Percentiles rank a stretch among this genome's conserved stretches.
Conservation (phyloP, 2,329 filamentous ascomycete genomes). For the Karstenula rhodostoma region DNA sequence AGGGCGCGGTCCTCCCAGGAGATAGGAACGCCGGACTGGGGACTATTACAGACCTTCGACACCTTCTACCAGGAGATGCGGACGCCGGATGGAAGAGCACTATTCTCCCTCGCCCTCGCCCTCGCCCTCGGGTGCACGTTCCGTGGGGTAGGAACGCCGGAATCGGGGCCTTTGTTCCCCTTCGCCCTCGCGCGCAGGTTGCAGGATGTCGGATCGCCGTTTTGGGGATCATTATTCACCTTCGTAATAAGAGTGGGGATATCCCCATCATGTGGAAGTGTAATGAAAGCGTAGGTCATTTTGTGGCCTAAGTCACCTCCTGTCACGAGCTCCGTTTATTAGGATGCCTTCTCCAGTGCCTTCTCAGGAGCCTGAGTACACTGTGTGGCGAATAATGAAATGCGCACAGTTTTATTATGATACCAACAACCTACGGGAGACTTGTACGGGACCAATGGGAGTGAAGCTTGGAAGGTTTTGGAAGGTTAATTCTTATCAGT, state of each 20-base stretch:
- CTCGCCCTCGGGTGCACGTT: no score
- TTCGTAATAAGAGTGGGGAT: not conserved
- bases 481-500: not conserved
- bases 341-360: no score
- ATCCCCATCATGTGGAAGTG: not conserved
- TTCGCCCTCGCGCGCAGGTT: not conserved
- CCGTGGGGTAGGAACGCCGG: no score
- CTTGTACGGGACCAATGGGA: not conserved
- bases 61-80: no score
- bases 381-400: not conserved
- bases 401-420: not conserved
- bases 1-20: slow-evolving; percentile 43
- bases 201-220: not conserved
- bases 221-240: not conserved
- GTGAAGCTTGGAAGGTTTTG: not conserved
- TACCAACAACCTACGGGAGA: not conserved
- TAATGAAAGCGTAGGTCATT: no score
- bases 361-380: no score
- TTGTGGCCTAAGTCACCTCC: no score
- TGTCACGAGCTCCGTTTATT: no score
- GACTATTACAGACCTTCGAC: not conserved
- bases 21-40: slow-evolving; percentile 1
- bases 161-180: no score
- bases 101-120: no score
- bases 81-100: no score